Evolutionary conservation across 2,329 filamentous ascomycete species (phyloP), one percentile per base, ranked within the genome.

Genomic region (Gremmenia infestans): DNA sequence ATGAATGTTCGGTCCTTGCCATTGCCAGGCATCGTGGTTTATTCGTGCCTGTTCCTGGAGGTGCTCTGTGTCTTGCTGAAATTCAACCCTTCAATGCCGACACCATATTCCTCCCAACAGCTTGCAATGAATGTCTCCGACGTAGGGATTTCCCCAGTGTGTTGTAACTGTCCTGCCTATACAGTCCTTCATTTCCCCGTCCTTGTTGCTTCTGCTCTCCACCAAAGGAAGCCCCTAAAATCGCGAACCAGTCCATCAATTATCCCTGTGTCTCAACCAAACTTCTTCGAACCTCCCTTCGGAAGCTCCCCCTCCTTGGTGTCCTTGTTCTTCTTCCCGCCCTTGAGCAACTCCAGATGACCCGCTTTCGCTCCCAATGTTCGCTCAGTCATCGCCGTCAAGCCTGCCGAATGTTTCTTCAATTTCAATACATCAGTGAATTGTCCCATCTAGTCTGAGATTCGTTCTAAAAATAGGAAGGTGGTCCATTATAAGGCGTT

Each of bases 281-380:
- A 69, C 52, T 70, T 70, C 62, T 67, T 69, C 62, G n/a, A 74
- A 73, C 57, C 67, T 66, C 52, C 68, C 66, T 65, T 71, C 59
- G 70, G 69, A 39, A 63, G 67, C 60, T 71, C 70, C 40, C 65
- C 68, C 54, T 69, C 68, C 60, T 69, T 70, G 57, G 60, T 65
- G 64, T 74, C 74, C 63, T 71, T 76, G 58, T 81, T 77, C 71
- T 81, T 86, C 78, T 87, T 88, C 12, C 84, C 85, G 2, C 85
- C 84, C 55, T 77, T 77, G 66, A 89, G 70, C 66, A 89, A 67
- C 70, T 90, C 86, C 66, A 89, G 66, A 76, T 90, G 86, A 14
- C 86, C 87, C 5, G 85, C 86, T 65, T 82, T 82, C 59, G 82
- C 75, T 12, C 85, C 86, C 9, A 89, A 75, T 60, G 78, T 80